Conservation (phyloP, 2,329 filamentous ascomycete species). For the Apiospora saccharicola region DNA sequence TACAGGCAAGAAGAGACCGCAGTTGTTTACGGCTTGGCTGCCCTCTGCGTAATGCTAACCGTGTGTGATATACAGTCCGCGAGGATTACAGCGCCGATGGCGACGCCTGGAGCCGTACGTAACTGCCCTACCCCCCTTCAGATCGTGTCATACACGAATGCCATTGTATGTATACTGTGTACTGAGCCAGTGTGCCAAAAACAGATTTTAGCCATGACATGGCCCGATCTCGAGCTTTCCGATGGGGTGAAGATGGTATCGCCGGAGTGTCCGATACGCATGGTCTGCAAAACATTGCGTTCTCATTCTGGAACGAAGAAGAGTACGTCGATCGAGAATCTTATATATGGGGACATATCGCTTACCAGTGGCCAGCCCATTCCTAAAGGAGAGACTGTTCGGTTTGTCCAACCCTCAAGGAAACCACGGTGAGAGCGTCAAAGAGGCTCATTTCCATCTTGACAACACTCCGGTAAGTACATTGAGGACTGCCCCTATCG, state of each 20-base stretch:
- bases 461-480: slow-evolving; percentile 82
- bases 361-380: slow-evolving; percentile 70
- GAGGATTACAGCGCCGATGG: slow-evolving; percentile 92
- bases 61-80: slow-evolving; percentile 63
- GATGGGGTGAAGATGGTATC: slow-evolving; percentile 98
- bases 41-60: slow-evolving; percentile 19
- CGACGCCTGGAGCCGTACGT: slow-evolving; percentile 94
- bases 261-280: slow-evolving; percentile 93
- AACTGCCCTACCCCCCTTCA: slow-evolving; percentile 23
- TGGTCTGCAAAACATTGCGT: slow-evolving; percentile 89
- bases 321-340: slow-evolving; percentile 64
- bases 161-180: neutral
- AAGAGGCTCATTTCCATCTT: slow-evolving; percentile 94
- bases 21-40: neutral
- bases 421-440: slow-evolving; percentile 96
- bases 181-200: slow-evolving; percentile 37
- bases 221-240: slow-evolving; percentile 84
- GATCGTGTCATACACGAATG: slow-evolving; percentile 24
- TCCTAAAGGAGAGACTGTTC: slow-evolving; percentile 93
- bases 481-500: slow-evolving; percentile 34
- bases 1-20: slow-evolving; percentile 68
- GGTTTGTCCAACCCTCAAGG: slow-evolving; percentile 95
- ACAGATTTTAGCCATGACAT: slow-evolving; percentile 94
- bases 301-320: slow-evolving; percentile 97
- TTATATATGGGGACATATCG: slow-evolving; percentile 23